Evolutionary conservation across 176 grass and related monocot species (phyloP).

Genomic region (Elaeis guineensis): DNA sequence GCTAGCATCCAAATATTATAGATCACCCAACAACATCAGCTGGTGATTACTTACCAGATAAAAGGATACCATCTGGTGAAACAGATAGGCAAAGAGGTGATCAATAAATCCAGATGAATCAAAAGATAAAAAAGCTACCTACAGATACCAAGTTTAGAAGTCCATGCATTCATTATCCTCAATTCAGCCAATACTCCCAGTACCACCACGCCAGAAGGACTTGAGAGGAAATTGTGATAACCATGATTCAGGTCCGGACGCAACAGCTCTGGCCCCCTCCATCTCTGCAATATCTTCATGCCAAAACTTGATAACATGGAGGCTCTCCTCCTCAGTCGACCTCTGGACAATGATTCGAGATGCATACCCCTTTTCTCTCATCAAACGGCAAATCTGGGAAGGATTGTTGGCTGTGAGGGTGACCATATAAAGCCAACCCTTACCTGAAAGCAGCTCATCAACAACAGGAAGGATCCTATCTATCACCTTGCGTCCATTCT

Average conservation of each 20-base stretch:
- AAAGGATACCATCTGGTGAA: too few relatives aligned
- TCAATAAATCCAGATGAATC: too few relatives aligned
- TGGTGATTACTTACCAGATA: too few relatives aligned
- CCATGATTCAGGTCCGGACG: conserved; percentile 40
- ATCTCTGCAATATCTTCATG: conserved; percentile 11
- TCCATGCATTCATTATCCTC: neutral
- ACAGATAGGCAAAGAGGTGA: too few relatives aligned
- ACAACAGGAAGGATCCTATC: conserved; percentile 68
- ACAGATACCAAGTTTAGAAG: too few relatives aligned
- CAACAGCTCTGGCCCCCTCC: conserved; percentile 9
- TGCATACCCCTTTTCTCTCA: conserved; percentile 75
- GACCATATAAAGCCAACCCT: conserved; percentile 79
- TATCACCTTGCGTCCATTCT: conserved; percentile 78
- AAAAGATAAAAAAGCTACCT: too few relatives aligned
- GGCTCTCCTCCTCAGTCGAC: conserved; percentile 89
- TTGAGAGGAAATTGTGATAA: conserved; percentile 51
- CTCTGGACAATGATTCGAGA: conserved; percentile 78
- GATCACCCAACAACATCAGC: too few relatives aligned
- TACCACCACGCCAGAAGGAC: conserved; percentile 43
- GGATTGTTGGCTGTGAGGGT: conserved; percentile 85
- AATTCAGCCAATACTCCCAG: conserved; percentile 13
- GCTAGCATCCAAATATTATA: too few relatives aligned
- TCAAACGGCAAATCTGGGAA: conserved; percentile 57
- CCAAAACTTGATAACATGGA: conserved; percentile 94
- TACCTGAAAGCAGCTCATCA: conserved; percentile 61